Percentiles rank a stretch among this genome's conserved stretches.
phyloP scores from a whole-genome alignment of 2,329 filamentous ascomycete genomes.

The Alternaria conjuncta region DNA sequence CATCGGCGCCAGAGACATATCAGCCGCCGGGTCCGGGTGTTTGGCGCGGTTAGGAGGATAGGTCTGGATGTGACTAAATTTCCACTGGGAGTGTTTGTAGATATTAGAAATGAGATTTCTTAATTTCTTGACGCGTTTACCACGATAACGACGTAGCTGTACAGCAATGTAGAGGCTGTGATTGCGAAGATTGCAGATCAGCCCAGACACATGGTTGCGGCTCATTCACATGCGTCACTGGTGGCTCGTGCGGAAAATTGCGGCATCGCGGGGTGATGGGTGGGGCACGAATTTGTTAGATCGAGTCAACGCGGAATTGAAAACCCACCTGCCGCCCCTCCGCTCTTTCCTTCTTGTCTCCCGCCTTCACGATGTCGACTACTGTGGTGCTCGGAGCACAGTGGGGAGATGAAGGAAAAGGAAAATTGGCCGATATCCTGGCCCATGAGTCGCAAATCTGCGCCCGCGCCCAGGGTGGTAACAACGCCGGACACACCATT shows the following conservation, averaged over 20 bases:
- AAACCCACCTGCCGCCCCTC: slow-evolving; percentile 28
- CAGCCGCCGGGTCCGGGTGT: not conserved
- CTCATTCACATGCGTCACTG: slow-evolving; percentile 16
- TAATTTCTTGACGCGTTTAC: not conserved
- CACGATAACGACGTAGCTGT: not conserved
- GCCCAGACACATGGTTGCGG: not conserved
- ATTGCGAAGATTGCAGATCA: not conserved
- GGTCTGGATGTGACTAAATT: not conserved
- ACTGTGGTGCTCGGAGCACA: slow-evolving; percentile 66
- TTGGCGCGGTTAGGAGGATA: not conserved
- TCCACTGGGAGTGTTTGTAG: not conserved
- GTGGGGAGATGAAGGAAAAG: slow-evolving; percentile 67
- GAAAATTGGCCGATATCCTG: slow-evolving; percentile 66
- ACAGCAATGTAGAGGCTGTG: not conserved
- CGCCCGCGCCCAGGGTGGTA: slow-evolving; percentile 65
- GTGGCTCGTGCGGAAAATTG: slow-evolving; percentile 17
- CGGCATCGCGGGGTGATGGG: slow-evolving; percentile 17
- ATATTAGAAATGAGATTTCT: not conserved
- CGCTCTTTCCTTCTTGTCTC: slow-evolving; percentile 11
- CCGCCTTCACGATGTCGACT: slow-evolving; percentile 51
- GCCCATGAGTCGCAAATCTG: slow-evolving; percentile 61
- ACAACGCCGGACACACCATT: slow-evolving; percentile 61
- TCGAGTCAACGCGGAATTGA: slow-evolving; percentile 9
- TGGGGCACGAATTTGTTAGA: slow-evolving; percentile 17
- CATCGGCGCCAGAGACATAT: not conserved